Evolutionary conservation across 805 yeast species (phyloP), one percentile per base, ranked within the genome.

Genomic region (Kluyveromyces starmeri): DNA sequence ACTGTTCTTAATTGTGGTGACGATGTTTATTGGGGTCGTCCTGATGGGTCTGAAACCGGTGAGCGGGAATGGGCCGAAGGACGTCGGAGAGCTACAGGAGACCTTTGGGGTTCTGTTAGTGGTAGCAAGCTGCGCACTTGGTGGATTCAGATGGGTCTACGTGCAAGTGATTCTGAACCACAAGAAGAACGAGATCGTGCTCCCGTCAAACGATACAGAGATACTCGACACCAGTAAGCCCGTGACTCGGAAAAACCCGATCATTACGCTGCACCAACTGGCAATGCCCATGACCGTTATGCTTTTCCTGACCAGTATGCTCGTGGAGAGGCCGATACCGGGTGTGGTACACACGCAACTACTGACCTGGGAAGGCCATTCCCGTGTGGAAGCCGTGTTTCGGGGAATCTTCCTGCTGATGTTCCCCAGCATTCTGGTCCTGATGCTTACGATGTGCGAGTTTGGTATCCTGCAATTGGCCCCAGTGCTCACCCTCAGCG

Each of bases 131-230:
- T 75, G 94, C 2, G 70, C 81, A 53, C 70, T 85, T 61, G 78
- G 92, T 11, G 98, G 98, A 0, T 62, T 92, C 34, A 71, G 98
- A 43, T 92, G 98, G 98, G 89, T 95, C 1, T 72, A 88, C 41
- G 86, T 97, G 1, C 97, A 92, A 52, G 56, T 92, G 15, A 67
- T 89, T 22, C 62, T 92, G 32, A 79, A 71, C 17, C 33, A 30
- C 16, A 30, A 15, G 44, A 68, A 64, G 28, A 76, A 75, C 28
- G 26, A 29, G 11, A 28, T 31, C 9, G 37, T 28, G 12, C 25
- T 29, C 13, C 13, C 25, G 2, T 20, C 12, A 10, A 23, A 23
- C n/a, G 21, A 33, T 10, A 24, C 28, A 12, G 32, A 28, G 27
- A 20, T 28, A 49, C 37, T 28, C 28, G 14, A 16, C 12, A 30